Percentiles rank a stretch among this genome's conserved stretches.
These are phyloP conservation scores for Scenedesmus sp. DNA, from an alignment of 163 green algal genomes.

Conservation along the genomic window DNA sequence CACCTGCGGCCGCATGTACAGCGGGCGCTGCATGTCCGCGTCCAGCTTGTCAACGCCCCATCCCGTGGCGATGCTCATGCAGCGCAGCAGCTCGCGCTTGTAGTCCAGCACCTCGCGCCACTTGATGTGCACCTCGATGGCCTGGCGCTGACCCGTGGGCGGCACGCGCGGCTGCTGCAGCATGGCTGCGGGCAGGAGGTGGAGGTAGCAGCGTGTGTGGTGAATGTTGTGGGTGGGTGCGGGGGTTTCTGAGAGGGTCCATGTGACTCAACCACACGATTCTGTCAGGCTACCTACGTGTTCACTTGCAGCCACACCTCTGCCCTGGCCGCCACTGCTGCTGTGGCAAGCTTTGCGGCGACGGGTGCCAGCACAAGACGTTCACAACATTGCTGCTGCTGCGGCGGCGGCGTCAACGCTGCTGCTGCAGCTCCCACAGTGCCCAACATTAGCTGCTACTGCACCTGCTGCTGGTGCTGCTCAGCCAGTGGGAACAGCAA, in stretches of 20 bases:
- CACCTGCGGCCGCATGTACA: constrained; percentile 85
- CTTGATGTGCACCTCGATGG: constrained; percentile 97
- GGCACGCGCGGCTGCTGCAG: constrained; percentile 97
- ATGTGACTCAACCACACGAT: not conserved
- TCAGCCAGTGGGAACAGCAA: not conserved
- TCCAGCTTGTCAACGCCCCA: constrained; percentile 94
- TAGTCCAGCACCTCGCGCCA: constrained; percentile 95
- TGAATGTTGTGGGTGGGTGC: not conserved
- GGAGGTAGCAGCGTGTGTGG: not conserved
- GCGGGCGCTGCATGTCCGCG: constrained; percentile 93
- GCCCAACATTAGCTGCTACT: not conserved
- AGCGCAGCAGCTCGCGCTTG: constrained; percentile 92
- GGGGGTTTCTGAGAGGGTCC: too few relatives aligned
- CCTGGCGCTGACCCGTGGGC: constrained; percentile 92
- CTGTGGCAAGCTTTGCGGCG: too few relatives aligned
- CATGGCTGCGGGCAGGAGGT: constrained; percentile 82
- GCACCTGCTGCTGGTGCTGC: not conserved
- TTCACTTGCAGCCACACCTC: too few relatives aligned
- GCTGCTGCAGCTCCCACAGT: not conserved
- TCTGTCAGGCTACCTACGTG: too few relatives aligned
- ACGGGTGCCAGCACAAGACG: too few relatives aligned
- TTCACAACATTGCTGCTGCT: too few relatives aligned
- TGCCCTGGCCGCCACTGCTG: too few relatives aligned
- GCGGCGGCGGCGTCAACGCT: not conserved
- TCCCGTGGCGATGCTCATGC: constrained; percentile 88